These are phyloP conservation scores for Cairneyella variabilis DNA, from an alignment of 495 filamentous ascomycete species.

Conservation along the genomic window DNA sequence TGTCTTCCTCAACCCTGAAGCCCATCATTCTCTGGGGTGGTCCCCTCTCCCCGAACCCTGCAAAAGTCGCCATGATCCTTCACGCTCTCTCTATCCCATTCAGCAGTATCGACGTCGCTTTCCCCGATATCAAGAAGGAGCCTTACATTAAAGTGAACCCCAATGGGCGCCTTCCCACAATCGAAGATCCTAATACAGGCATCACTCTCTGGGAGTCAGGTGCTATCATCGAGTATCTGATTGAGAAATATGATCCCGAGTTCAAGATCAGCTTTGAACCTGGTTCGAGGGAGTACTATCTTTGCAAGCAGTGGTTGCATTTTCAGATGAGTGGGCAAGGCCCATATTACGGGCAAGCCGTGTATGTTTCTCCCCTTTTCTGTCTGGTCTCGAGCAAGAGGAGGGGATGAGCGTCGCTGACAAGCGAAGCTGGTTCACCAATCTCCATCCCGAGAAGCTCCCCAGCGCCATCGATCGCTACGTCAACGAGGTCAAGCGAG, in stretches of 20 bases:
- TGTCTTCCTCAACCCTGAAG: slow-evolving; percentile 26
- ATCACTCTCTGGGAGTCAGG: slow-evolving; percentile 51
- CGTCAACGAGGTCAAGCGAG: slow-evolving; percentile 53
- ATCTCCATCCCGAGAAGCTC: slow-evolving; percentile 52
- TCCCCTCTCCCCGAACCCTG: slow-evolving; percentile 52
- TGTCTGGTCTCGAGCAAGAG: too few species aligned
- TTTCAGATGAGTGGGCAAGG: slow-evolving; percentile 69
- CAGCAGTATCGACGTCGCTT: slow-evolving; percentile 31
- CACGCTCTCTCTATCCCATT: slow-evolving; percentile 60
- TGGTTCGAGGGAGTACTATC: slow-evolving; percentile 44
- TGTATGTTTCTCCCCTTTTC: slow-evolving; percentile 15
- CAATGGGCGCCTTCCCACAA: slow-evolving; percentile 61
- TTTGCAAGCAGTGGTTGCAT: slow-evolving; percentile 60
- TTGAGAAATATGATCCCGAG: slow-evolving; percentile 66
- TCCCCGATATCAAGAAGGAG: slow-evolving; percentile 53
- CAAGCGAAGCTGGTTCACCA: slow-evolving; percentile 41
- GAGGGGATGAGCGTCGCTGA: too few species aligned
- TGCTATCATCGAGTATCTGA: slow-evolving; percentile 68
- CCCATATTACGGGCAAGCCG: slow-evolving; percentile 60
- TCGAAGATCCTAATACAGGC: slow-evolving; percentile 33
- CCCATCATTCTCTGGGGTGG: slow-evolving; percentile 39
- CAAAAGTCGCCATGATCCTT: slow-evolving; percentile 62
- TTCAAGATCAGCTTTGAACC: slow-evolving; percentile 52
- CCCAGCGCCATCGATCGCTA: slow-evolving; percentile 58
- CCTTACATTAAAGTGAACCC: slow-evolving; percentile 59